Conservation (phyloP, 2,329 filamentous ascomycete genomes). For the Claviceps sp. region DNA sequence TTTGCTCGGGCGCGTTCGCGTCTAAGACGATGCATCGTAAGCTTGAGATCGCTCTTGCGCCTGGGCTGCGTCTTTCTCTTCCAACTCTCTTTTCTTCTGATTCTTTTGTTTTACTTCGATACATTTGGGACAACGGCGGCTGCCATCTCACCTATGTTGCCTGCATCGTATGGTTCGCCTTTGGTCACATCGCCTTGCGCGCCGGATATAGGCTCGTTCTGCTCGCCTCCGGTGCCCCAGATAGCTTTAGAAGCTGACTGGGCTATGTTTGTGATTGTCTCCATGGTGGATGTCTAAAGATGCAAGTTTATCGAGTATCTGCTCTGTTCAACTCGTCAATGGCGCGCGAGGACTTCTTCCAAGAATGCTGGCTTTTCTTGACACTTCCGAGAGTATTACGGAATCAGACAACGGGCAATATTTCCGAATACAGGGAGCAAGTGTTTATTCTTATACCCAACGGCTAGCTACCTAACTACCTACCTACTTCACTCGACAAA, state of each 20-base stretch:
- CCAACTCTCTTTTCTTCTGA: not conserved
- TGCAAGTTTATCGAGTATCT: not conserved
- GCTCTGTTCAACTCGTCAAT: not conserved
- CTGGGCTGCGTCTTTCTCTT: not conserved
- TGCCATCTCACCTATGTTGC: slow-evolving; percentile 45
- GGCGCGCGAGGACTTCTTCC: not conserved
- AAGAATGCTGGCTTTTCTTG: not conserved
- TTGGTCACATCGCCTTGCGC: slow-evolving; percentile 50
- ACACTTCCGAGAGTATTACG: no score
- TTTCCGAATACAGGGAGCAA: no score
- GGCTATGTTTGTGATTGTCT: slow-evolving; percentile 45
- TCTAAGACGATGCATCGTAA: not conserved
- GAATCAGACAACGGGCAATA: no score
- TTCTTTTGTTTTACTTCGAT: not conserved
- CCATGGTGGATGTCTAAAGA: slow-evolving; percentile 32
- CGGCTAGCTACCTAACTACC: no score
- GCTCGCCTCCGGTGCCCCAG: slow-evolving; percentile 27
- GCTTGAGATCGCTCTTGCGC: no score
- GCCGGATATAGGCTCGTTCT: slow-evolving; percentile 58
- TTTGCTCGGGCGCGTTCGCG: not conserved
- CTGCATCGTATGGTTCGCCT: slow-evolving; percentile 65
- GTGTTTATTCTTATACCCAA: no score
- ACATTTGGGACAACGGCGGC: not conserved
- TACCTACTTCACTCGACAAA: not conserved
- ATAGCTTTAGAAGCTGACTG: slow-evolving; percentile 27